phyloP scores from a whole-genome alignment of 306 rosid genomes.

The Abrus pulchellus region DNA sequence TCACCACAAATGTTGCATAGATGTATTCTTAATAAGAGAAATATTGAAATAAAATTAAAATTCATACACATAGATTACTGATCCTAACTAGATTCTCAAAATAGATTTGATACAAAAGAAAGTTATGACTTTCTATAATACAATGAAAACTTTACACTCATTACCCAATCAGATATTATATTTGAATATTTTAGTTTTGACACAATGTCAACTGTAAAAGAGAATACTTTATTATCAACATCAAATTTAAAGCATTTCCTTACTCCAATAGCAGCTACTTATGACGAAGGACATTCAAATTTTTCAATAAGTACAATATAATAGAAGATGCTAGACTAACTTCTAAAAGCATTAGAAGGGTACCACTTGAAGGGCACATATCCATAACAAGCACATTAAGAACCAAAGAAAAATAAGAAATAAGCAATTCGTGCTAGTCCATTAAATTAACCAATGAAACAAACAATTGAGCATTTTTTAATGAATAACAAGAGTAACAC shows the following conservation, averaged over 20 bases:
- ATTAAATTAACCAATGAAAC: slow-evolving; percentile 20
- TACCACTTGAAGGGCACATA: slow-evolving; percentile 10
- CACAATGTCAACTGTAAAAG: neutral
- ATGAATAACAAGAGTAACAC: slow-evolving; percentile 20
- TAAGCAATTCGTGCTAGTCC: neutral
- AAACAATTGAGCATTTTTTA: neutral
- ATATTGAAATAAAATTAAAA: slow-evolving; percentile 25
- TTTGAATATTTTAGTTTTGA: slow-evolving; percentile 4
- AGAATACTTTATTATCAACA: slow-evolving; percentile 9
- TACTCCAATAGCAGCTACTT: neutral
- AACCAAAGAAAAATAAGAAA: neutral
- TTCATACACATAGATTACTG: slow-evolving; percentile 10
- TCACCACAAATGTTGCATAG: slow-evolving; percentile 79
- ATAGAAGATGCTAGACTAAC: neutral
- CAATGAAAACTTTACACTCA: slow-evolving; percentile 24
- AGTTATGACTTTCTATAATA: neutral
- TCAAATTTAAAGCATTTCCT: neutral
- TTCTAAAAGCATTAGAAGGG: neutral
- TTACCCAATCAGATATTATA: neutral
- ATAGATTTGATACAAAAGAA: slow-evolving; percentile 1
- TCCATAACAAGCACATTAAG: slow-evolving; percentile 28
- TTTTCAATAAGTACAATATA: slow-evolving; percentile 39
- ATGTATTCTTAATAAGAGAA: slow-evolving; percentile 43
- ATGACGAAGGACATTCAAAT: neutral
- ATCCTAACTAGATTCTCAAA: slow-evolving; percentile 31